phyloP scores from a whole-genome alignment of 495 filamentous ascomycete genomes.

The Chaetomium tenue region DNA sequence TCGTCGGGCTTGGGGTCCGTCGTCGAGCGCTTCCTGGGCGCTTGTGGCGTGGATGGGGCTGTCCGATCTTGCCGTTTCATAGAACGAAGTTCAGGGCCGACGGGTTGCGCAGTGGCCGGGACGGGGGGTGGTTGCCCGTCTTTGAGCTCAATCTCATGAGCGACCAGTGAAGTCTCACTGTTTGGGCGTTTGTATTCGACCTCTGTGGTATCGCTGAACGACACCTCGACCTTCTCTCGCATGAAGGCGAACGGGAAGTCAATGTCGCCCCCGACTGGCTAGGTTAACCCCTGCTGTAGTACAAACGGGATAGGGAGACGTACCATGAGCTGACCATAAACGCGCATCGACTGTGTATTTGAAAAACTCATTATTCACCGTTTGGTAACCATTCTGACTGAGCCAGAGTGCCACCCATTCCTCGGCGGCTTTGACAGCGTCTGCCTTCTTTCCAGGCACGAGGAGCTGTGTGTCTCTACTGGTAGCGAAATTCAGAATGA shows the following conservation, averaged over 20 bases:
- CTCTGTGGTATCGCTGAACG: slow-evolving; percentile 2
- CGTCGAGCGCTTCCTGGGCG: slow-evolving; percentile 4
- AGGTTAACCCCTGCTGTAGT: not conserved
- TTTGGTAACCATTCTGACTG: slow-evolving; percentile 25
- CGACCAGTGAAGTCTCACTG: slow-evolving; percentile 4
- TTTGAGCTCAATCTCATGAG: slow-evolving; percentile 15
- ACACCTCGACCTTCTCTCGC: slow-evolving; percentile 12
- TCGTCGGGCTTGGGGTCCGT: slow-evolving; percentile 12
- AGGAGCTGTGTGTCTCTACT: slow-evolving; percentile 33
- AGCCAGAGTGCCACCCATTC: slow-evolving; percentile 32
- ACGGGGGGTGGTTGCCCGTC: slow-evolving; percentile 2
- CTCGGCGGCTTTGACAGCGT: slow-evolving; percentile 36
- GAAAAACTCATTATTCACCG: slow-evolving; percentile 33
- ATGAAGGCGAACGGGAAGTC: slow-evolving; percentile 36
- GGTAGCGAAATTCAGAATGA: slow-evolving; percentile 37
- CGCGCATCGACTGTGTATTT: slow-evolving; percentile 34
- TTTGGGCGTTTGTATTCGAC: not conserved
- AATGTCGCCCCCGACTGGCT: slow-evolving; percentile 28
- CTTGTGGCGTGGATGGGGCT: not conserved
- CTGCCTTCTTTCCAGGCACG: slow-evolving; percentile 34
- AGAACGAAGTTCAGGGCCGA: not conserved
- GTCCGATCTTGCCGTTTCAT: slow-evolving; percentile 1
- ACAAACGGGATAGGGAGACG: not conserved
- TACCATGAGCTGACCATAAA: slow-evolving; percentile 31
- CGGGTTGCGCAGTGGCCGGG: not conserved